phyloP scores from a whole-genome alignment of 2,329 filamentous ascomycete genomes.

The Fusarium sacchari region DNA sequence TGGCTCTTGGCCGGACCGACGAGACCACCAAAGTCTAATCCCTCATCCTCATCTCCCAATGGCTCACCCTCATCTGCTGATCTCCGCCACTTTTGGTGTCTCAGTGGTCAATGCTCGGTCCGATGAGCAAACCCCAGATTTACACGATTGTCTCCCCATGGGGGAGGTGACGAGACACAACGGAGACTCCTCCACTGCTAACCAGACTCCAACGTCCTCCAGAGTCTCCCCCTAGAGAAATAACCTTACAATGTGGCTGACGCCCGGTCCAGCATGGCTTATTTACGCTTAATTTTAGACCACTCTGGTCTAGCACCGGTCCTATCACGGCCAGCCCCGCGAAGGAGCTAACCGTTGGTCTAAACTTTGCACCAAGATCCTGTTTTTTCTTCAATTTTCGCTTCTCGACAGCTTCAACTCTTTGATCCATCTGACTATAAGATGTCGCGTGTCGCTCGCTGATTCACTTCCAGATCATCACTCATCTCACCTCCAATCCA shows the following conservation, averaged over 20 bases:
- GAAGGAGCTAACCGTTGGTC: not conserved
- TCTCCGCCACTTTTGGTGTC: not conserved
- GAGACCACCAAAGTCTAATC: not conserved
- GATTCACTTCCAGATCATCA: not conserved
- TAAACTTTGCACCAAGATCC: not conserved
- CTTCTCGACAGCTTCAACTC: conserved; percentile 11
- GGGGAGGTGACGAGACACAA: not conserved
- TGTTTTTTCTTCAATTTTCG: not conserved
- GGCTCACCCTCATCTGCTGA: not conserved
- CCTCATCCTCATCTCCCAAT: not conserved
- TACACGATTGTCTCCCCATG: conserved; percentile 10
- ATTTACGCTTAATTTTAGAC: not conserved
- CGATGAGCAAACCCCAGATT: conserved; percentile 22
- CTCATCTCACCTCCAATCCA: not conserved
- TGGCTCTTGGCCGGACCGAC: conserved; percentile 35
- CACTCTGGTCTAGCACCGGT: conserved; percentile 1
- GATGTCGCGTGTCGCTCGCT: conserved; percentile 3
- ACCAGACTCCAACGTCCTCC: not conserved
- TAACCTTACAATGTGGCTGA: not conserved
- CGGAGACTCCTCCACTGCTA: not conserved
- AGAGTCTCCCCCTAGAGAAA: not conserved
- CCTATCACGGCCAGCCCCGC: conserved; percentile 16
- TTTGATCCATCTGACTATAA: conserved; percentile 2
- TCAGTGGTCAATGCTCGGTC: conserved; percentile 8
- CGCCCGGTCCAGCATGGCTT: not conserved